These are phyloP conservation scores for Pyricularia pennisetigena DNA, from an alignment of 2,329 filamentous ascomycete species.

Conservation along the genomic window DNA sequence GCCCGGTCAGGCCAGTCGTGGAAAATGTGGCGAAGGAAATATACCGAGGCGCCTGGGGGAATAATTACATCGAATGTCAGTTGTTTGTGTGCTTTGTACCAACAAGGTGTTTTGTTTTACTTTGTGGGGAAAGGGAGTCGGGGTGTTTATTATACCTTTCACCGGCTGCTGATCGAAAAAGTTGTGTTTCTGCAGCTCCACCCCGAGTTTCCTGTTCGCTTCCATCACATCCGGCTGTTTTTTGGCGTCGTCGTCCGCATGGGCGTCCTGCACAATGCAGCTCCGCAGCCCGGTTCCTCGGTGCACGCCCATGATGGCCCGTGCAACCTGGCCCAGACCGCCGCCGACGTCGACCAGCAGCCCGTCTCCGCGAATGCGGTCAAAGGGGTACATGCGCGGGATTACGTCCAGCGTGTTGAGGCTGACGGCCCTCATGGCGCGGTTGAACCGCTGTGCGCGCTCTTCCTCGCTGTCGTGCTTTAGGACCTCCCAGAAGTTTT, in stretches of 20 bases:
- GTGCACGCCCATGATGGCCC: not conserved
- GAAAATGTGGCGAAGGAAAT: constrained; percentile 12
- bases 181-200: not conserved
- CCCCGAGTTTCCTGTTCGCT: not conserved
- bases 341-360: not conserved
- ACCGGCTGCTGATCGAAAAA: not conserved
- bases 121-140: not conserved
- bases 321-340: not conserved
- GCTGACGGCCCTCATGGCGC: not conserved
- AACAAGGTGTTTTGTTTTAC: not conserved
- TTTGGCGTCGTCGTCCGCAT: not conserved
- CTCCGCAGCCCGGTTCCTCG: not conserved
- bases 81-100: not conserved
- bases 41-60: constrained; percentile 5
- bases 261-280: not conserved
- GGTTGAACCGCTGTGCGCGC: not conserved
- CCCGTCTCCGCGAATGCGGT: not conserved
- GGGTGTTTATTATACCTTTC: not conserved
- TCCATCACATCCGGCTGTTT: not conserved
- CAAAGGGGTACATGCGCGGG: not conserved
- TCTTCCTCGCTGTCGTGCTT: not conserved
- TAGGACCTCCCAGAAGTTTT: not conserved
- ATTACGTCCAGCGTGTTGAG: not conserved
- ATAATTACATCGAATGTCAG: not conserved
- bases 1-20: constrained; percentile 14